Conservation (phyloP, 2,329 filamentous ascomycete genomes). For the Fusarium keratoplasticum region DNA sequence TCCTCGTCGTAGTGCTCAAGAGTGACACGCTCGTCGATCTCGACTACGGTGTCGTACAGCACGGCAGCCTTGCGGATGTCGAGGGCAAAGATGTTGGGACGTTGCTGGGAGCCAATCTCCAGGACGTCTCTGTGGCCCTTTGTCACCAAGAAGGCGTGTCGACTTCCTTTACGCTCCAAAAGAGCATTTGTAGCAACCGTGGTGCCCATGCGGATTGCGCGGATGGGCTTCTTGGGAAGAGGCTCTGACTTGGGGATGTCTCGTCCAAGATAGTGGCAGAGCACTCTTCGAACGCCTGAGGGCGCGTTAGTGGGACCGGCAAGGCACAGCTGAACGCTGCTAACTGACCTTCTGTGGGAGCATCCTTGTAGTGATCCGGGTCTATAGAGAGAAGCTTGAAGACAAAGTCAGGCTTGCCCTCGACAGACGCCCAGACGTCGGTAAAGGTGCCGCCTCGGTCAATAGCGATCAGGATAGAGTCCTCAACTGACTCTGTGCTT, state of each 20-base stretch:
- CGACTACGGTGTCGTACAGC: conserved; percentile 75
- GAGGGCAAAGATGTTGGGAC: conserved; percentile 79
- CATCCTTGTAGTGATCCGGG: conserved; percentile 77
- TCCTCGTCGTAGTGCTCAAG: conserved; percentile 80
- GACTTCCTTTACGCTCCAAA: conserved; percentile 77
- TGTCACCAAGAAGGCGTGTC: conserved; percentile 76
- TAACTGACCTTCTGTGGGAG: conserved; percentile 68
- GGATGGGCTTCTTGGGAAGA: conserved; percentile 53
- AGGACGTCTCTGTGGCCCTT: conserved; percentile 79
- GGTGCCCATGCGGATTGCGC: conserved; percentile 81
- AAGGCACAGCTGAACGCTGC: background rate
- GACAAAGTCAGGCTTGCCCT: conserved; percentile 15
- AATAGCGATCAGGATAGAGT: conserved; percentile 13
- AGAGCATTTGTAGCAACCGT: conserved; percentile 78
- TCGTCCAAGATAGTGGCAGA: conserved; percentile 1
- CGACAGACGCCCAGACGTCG: conserved; percentile 19
- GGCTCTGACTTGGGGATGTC: conserved; percentile 46
- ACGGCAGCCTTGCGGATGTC: conserved; percentile 75
- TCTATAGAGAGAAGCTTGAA: conserved; percentile 59
- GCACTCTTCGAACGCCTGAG: conserved; percentile 20
- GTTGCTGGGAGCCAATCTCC: conserved; percentile 77
- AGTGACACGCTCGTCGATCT: conserved; percentile 78
- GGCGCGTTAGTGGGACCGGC: background rate
- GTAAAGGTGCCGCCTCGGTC: conserved; percentile 25
- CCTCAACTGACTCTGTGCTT: background rate